phyloP scores from a whole-genome alignment of 306 rosid genomes.

The Potentilla sterilis region DNA sequence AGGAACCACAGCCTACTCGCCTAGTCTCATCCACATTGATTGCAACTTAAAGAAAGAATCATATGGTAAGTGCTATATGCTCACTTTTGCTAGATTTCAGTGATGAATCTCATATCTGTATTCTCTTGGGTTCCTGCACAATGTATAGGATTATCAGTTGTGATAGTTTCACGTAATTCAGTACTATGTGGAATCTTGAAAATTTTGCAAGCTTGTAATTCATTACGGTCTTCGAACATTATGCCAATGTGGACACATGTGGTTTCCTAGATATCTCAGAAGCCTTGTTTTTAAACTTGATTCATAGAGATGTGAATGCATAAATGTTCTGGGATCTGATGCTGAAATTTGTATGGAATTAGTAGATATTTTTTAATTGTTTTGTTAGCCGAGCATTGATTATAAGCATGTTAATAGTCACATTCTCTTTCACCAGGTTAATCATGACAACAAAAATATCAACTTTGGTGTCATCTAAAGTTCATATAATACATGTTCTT shows the following conservation, averaged over 20 bases:
- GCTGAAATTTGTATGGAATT: not conserved
- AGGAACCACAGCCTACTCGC: too few relatives aligned
- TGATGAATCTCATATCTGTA: not conserved
- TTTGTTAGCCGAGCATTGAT: not conserved
- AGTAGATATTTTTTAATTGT: not conserved
- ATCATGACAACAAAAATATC: not conserved
- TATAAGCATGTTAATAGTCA: not conserved
- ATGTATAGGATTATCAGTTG: constrained; percentile 2
- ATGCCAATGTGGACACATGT: not conserved
- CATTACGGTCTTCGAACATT: not conserved
- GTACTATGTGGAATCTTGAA: not conserved
- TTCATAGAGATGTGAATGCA: not conserved
- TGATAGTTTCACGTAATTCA: not conserved
- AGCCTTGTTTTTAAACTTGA: constrained; percentile 3
- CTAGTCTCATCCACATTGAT: constrained; percentile 26
- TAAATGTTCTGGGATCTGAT: not conserved
- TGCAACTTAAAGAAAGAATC: constrained; percentile 71
- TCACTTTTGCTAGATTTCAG: constrained; percentile 8
- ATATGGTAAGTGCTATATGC: constrained; percentile 64
- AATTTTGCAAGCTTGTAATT: not conserved
- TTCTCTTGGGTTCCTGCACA: not conserved
- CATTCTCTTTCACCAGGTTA: not conserved
- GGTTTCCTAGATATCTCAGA: not conserved
- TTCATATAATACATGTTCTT: not conserved
- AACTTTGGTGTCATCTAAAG: not conserved